A percentile compares a stretch with the other conserved stretches of the same genome.
These are phyloP conservation scores for Geotrichum bryndzae DNA, from an alignment of 1,139 yeast genomes.

Conservation along the genomic window DNA sequence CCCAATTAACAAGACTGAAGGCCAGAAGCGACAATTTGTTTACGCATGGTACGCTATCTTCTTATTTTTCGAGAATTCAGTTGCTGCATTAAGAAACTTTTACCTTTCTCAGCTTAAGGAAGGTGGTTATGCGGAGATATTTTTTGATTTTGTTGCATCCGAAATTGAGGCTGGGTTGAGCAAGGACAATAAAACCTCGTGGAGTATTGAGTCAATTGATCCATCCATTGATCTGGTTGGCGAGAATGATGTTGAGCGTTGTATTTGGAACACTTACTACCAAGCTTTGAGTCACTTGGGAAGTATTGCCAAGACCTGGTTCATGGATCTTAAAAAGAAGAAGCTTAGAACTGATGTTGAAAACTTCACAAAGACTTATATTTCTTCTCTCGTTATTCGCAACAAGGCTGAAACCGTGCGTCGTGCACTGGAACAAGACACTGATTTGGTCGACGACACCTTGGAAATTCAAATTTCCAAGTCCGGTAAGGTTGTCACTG, in stretches of 20 bases:
- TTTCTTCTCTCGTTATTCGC: constrained; percentile 60
- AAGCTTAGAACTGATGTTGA: constrained; percentile 56
- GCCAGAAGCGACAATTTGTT: constrained; percentile 37
- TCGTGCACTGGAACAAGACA: constrained; percentile 33
- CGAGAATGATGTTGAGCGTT: constrained; percentile 9
- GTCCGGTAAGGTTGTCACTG: constrained; percentile 62
- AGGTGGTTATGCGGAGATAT: constrained; percentile 41
- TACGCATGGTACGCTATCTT: constrained; percentile 70
- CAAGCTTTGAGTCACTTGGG: constrained; percentile 56
- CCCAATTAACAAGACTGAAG: constrained; percentile 25
- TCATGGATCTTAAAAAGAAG: constrained; percentile 51
- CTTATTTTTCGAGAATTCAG: constrained; percentile 57
- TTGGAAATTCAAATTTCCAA: constrained; percentile 58
- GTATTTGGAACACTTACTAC: constrained; percentile 46
- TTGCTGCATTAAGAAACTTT: constrained; percentile 54
- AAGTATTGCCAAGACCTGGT: constrained; percentile 68
- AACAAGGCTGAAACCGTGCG: constrained; percentile 54
- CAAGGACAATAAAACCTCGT: constrained; percentile 12
- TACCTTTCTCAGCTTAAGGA: constrained; percentile 55
- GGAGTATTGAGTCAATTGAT: constrained; percentile 22
- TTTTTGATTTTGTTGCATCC: constrained; percentile 28
- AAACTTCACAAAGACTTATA: constrained; percentile 50
- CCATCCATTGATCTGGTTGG: constrained; percentile 32
- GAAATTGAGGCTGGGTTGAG: constrained; percentile 16
- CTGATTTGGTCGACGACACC: constrained; percentile 46